These are phyloP conservation scores for Talaromyces ruber DNA, from an alignment of 495 filamentous ascomycete species.

Conservation along the genomic window DNA sequence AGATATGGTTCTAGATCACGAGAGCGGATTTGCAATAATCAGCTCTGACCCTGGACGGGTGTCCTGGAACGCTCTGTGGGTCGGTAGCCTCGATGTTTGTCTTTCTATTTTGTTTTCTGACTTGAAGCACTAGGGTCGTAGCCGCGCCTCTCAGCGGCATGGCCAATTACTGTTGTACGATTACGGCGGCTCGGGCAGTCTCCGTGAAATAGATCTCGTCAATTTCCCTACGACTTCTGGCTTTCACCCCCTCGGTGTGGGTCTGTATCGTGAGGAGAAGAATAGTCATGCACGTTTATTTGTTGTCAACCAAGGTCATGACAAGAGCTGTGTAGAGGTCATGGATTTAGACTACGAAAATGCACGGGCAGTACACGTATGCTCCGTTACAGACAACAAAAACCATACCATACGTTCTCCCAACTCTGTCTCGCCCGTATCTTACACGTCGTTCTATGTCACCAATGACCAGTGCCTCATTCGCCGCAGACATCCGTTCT, in stretches of 20 bases:
- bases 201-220: background rate
- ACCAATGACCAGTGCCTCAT: constrained; percentile 3
- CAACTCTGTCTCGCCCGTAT: background rate
- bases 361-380: background rate
- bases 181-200: constrained; percentile 1
- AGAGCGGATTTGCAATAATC: constrained; percentile 4
- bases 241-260: constrained; percentile 1
- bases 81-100: background rate
- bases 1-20: constrained; percentile 2
- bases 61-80: constrained; percentile 6
- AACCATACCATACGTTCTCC: constrained; percentile 4
- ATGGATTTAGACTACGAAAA: constrained; percentile 6
- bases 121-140: constrained; percentile 1
- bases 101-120: background rate
- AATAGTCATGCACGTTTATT: background rate
- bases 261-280: background rate
- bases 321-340: background rate
- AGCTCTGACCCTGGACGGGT: constrained; percentile 3
- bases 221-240: background rate
- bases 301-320: background rate
- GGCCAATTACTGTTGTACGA: constrained; percentile 1
- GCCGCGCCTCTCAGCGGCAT: background rate
- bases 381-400: background rate
- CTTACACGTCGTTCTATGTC: constrained; percentile 6
- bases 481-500: background rate